A percentile compares a stretch with the other conserved stretches of the same genome.
Evolutionary conservation across 345 rosid genomes (phyloP).

Genomic region (Corchorus capsularis): DNA sequence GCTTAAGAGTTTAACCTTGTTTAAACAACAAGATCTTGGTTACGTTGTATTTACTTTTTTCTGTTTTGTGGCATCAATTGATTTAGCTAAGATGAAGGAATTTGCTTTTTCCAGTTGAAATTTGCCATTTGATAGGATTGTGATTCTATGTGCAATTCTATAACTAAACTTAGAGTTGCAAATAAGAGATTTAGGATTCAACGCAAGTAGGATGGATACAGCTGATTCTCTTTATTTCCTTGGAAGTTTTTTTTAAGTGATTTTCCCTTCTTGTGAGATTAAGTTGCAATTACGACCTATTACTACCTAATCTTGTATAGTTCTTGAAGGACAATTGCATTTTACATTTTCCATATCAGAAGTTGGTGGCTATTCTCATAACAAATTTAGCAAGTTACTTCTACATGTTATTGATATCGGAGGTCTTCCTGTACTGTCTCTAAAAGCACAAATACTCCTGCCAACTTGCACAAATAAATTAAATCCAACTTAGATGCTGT

Average conservation of each 20-base stretch:
- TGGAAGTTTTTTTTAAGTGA: background rate
- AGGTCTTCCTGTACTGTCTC: background rate
- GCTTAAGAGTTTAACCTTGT: background rate
- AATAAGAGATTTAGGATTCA: constrained; percentile 14
- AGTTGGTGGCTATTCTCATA: background rate
- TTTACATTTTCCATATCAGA: background rate
- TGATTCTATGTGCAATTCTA: background rate
- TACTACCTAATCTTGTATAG: background rate
- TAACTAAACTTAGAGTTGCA: background rate
- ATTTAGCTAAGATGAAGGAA: background rate
- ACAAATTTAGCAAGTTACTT: background rate
- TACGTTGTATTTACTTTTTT: background rate
- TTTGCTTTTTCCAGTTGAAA: background rate
- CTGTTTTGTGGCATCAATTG: background rate
- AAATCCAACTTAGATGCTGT: background rate
- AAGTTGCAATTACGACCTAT: background rate
- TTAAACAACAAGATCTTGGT: background rate
- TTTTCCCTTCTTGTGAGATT: background rate
- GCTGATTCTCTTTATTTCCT: background rate
- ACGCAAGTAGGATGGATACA: background rate
- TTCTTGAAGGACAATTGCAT: background rate
- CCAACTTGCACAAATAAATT: background rate
- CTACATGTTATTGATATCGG: background rate
- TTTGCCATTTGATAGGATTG: background rate
- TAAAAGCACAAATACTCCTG: background rate